phyloP scores from a whole-genome alignment of 1,284 basidiomycete genomes.

The Fomes fomentarius region DNA sequence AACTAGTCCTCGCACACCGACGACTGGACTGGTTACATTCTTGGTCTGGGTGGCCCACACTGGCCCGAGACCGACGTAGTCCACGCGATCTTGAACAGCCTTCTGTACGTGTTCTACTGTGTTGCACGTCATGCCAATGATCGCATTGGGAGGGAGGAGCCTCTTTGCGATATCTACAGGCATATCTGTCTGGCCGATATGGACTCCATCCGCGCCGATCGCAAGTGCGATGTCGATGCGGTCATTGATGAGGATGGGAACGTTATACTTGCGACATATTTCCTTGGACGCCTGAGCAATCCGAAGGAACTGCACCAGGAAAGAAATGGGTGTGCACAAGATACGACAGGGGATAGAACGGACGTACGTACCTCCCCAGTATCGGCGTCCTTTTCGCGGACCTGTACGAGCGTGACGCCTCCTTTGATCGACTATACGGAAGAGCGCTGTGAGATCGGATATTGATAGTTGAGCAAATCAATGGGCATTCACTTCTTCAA shows the following conservation, averaged over 20 bases:
- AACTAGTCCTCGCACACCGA: conserved; percentile 71
- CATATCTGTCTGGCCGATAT: conserved; percentile 93
- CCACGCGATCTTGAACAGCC: conserved; percentile 64
- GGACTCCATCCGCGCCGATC: conserved; percentile 78
- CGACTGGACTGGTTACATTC: conserved; percentile 57
- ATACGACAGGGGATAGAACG: not conserved
- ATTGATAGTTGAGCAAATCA: not conserved
- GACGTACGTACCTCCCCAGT: conserved; percentile 68
- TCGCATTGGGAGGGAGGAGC: conserved; percentile 69
- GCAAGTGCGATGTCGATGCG: conserved; percentile 87
- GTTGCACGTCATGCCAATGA: conserved; percentile 87
- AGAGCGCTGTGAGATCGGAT: conserved; percentile 7
- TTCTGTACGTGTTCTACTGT: conserved; percentile 63
- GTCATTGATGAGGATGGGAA: conserved; percentile 93
- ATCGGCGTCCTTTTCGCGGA: conserved; percentile 83
- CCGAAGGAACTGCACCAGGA: conserved; percentile 68
- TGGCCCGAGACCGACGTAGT: conserved; percentile 89
- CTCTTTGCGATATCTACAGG: conserved; percentile 69
- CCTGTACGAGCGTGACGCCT: conserved; percentile 89
- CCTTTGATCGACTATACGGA: conserved; percentile 76
- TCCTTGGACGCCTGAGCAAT: conserved; percentile 74
- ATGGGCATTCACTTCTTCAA: conserved; percentile 66
- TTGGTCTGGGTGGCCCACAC: conserved; percentile 80
- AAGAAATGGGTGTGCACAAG: not conserved
- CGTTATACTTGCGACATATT: conserved; percentile 79